Base-by-base conservation (phyloP, 2,329 filamentous ascomycete species). In the Fusarium sp. region DNA sequence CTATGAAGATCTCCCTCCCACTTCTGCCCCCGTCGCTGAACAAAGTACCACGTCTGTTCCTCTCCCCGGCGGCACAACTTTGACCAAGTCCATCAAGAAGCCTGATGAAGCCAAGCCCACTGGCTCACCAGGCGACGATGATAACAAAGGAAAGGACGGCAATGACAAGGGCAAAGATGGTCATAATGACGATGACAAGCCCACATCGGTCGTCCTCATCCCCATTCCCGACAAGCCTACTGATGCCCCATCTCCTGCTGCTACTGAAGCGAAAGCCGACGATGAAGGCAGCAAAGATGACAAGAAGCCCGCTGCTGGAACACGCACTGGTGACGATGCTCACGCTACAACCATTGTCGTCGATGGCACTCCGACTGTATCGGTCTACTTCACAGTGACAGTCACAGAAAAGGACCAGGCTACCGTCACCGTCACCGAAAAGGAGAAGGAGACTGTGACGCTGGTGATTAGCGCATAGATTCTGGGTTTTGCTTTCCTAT, bases 361-460 rank as follows among this genome's bases (percentile, higher is more conserved):
- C 25, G 73, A 79, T 37, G 81, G 81, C 7, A 78, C 77, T n/a
- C 79, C 80, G 5, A 82, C 81, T 15, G 80, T 83, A 38, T 82
- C 81, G 2, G 72, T 83, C 16, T 81, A 76, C 65, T 75, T 82
- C 33, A 83, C 83, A 9, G 80, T 83, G 5, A 84, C 83, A 9
- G 78, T 81, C 32, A 83, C 81, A 25, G 74, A 81, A 52, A 79
- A 73, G 59, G 65, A 74, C 50, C 72, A 71, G 40, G 66, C 78
- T 69, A 82, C 80, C 16, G 78, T 79, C 10, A 83, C 81, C 5
- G 78, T 80, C n/a, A 83, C 81, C n/a, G 75, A 81, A 61, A 80
- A 70, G 50, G 67, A 75, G 60, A 74, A 65, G 44, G 73, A 79
- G 73, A 82, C 79, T 11, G 78, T 80, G 13, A 83, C 81, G 9